Evolutionary conservation across 768 basidiomycete species (phyloP), one percentile per base, ranked within the genome.

Genomic region (Mycena vitilis): DNA sequence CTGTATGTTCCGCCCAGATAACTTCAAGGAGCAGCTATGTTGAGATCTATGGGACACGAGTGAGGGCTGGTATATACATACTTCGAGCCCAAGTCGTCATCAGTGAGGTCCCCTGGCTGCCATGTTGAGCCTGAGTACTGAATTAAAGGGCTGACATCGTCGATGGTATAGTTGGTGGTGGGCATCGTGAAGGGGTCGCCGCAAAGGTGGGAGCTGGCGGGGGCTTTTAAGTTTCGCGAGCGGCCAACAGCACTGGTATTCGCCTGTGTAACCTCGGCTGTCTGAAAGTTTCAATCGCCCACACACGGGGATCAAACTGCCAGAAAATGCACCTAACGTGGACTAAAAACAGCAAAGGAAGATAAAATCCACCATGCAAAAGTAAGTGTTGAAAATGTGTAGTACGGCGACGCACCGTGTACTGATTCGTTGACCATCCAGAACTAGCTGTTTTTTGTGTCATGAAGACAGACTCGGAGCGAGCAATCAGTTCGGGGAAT

Each of bases 1-100:
- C 78, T 77, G 58, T 81, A 83, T 1, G 83, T 84, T 30, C 74
- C 77, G 11, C 73, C 75, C 54, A 56, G 81, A 60, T 84, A 84
- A 53, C 83, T 83, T 52, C 13, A 9, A 25, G 25, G 25, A n/a
- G 53, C 23, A n/a, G n/a, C 30, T 30, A 30, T 30, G 30, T 30
- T 34, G 12, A 59, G 18, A 56, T 23, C 15, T 36, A 10, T 1
- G 18, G 23, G 15, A n/a, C 22, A 34, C 11, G 12, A 23, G 7
- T 44, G n/a, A 16, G 58, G 8, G 0, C 5, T 3, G 23, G 57
- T 16, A 48, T 20, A 38, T 30, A 45, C 55, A 4, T 23, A 71
- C 68, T 48, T 53, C 4, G 52, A 55, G 42, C 9, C 70, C 67
- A 55, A 38, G 51, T 73, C 69, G 10, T 64, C 60, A 20, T 71